Evolutionary conservation across 1,284 basidiomycete species (phyloP), one percentile per base, ranked within the genome.

Genomic region (Pseudozyma tsukubaensis): DNA sequence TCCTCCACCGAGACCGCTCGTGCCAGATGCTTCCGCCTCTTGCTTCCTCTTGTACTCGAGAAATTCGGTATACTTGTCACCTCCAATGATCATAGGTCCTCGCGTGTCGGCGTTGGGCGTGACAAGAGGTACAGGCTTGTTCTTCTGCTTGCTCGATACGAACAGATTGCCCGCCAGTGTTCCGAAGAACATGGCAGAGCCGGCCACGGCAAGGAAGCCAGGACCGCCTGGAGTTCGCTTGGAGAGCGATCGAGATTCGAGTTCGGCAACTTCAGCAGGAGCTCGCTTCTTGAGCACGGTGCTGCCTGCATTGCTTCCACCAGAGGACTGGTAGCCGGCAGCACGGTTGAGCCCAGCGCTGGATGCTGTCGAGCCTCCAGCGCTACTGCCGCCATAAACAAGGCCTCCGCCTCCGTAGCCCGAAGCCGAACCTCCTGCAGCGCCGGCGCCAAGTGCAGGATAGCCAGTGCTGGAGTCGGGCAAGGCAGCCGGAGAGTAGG

Each of bases 101-200:
- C 29, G 19, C 2, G 71, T 59, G 40, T 59, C 16, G 10, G 65
- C 54, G 16, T 64, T 59, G 0, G 71, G 65, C 14, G 71, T 73
- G 2, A 68, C 71, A 1, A 50, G 10, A 3, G 71, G 71, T 13
- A 65, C 60, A 10, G 71, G 71, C 50, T 73, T 73, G 36, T 10
- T n/a, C 40, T 64, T 68, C 16, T 73, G 45, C 50, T 59, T 60
- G 6, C 4, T 7, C 18, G 37, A 18, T 1, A 68, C 48, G 9
- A 40, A 35, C 1, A 64, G 0, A 42, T 68, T 68, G 42, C 48
- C 65, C 1, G 14, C 13, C 5, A 73, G 43, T 2, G 60, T 68
- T 8, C 71, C 71, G 14, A 50, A 6, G 32, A 73, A 68, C 71
- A 68, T 64, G 37, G 65, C 37, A 13, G 57, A 50, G n/a, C 65